Evolutionary conservation across 2,329 filamentous ascomycete genomes (phyloP), one percentile per base, ranked within the genome.

Genomic region (Fusarium hostae): DNA sequence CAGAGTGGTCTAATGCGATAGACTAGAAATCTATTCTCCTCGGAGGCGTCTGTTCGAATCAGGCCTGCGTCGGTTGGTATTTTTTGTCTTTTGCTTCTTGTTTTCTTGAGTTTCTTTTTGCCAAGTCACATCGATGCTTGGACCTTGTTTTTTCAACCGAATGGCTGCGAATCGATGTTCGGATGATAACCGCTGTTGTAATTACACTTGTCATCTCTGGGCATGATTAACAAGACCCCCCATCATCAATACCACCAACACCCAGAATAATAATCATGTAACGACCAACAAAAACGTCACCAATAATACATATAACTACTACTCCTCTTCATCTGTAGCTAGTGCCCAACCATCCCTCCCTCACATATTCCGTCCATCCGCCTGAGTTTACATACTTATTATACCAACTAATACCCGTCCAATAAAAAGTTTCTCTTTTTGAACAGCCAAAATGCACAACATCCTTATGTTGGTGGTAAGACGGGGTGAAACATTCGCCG

Each of bases 1-100:
- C 66, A 68, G 66, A 69, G 66, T 69, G 66, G 66, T 69, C 66
- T 69, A 69, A 69, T 68, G 64, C 66, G 66, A 68, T 68, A 69
- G 64, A 69, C 66, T 69, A 69, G 66, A 69, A 69, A 69, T 69
- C 64, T 69, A 68, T 68, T 69, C 66, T 69, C 66, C 7, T 69
- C 66, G n/a, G n/a, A n/a, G n/a, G n/a, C n/a, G n/a, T n/a, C n/a
- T n/a, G n/a, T n/a, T n/a, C 66, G 64, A 69, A 69, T 69, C 66
- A 68, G 64, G 64, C 64, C 66, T 63, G 60, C 64, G 66, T 69
- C 66, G 66, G 44, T 68, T 63, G 54, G 51, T 47, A 4, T 35
- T 35, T 11, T 20, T 43, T 65, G 13, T 12, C 9, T 3, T 16
- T n/a, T 28, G 2, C 4, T 2, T n/a, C 0, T 28, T 11, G 2